These are phyloP conservation scores for Xylariaceae sp. DNA, from an alignment of 2,329 filamentous ascomycete genomes.

Conservation along the genomic window DNA sequence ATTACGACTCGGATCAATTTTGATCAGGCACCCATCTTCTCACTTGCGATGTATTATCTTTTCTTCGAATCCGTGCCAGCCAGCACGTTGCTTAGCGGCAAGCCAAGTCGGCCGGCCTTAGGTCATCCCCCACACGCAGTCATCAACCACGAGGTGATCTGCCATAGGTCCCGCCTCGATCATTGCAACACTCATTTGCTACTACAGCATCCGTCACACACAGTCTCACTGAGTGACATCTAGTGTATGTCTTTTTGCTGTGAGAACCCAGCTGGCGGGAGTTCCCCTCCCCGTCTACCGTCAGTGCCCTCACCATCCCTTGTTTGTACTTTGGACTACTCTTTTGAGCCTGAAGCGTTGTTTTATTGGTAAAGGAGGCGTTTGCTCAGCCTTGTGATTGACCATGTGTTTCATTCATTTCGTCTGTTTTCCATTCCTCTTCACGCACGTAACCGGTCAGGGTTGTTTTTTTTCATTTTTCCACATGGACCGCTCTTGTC, in stretches of 20 bases:
- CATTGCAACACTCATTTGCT: constrained; percentile 16
- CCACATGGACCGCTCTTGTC: neutral
- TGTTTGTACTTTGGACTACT: neutral
- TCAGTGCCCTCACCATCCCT: neutral
- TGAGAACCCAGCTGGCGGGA: neutral
- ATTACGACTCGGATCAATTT: neutral
- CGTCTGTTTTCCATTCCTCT: neutral
- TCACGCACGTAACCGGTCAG: neutral
- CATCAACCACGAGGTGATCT: constrained; percentile 27
- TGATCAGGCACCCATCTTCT: neutral
- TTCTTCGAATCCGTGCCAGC: constrained; percentile 22
- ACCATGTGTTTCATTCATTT: neutral
- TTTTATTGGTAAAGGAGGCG: neutral
- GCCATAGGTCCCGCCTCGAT: constrained; percentile 25
- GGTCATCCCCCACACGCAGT: constrained; percentile 19
- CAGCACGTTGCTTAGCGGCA: constrained; percentile 22
- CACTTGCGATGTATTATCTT: constrained; percentile 9
- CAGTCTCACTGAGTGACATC: neutral
- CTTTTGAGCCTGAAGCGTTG: neutral
- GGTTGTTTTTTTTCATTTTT: neutral
- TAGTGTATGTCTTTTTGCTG: neutral
- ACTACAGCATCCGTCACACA: neutral
- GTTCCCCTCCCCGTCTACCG: neutral
- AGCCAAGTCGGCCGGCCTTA: constrained; percentile 21
- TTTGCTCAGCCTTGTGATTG: constrained; percentile 12